phyloP scores from a whole-genome alignment of 352 stramenopile genomes.

The Pythium scleroteichum region DNA sequence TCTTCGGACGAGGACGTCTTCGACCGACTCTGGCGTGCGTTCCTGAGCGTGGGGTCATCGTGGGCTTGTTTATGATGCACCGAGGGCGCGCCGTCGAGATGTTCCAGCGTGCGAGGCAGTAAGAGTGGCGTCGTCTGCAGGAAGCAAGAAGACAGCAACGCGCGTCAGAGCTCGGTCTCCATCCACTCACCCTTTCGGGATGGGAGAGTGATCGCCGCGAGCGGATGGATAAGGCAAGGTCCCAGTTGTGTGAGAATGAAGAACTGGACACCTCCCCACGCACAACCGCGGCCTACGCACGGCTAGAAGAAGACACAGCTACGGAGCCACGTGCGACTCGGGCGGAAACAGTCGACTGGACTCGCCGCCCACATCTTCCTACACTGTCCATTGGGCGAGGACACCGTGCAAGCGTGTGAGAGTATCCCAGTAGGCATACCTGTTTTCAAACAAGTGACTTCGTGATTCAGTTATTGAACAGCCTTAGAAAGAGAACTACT shows the following conservation, averaged over 20 bases:
- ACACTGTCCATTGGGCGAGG: too few species aligned
- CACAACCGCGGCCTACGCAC: too few species aligned
- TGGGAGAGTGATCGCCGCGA: conserved; percentile 6
- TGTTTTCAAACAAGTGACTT: too few species aligned
- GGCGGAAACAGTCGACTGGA: too few species aligned
- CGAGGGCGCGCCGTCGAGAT: not conserved
- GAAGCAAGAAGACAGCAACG: not conserved
- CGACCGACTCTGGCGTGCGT: conserved; percentile 3
- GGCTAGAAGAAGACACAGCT: too few species aligned
- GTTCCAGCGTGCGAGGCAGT: not conserved
- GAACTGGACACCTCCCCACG: not conserved
- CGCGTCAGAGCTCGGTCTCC: not conserved
- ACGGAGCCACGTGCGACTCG: too few species aligned
- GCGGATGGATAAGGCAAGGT: conserved; percentile 1
- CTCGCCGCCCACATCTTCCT: too few species aligned
- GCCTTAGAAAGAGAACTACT: too few species aligned
- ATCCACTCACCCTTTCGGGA: not conserved
- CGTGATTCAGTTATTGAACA: too few species aligned
- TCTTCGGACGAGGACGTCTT: not conserved
- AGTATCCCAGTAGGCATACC: too few species aligned
- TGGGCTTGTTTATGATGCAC: not conserved
- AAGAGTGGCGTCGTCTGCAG: not conserved
- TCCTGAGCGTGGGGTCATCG: not conserved
- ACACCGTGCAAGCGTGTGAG: too few species aligned
- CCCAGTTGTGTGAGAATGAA: not conserved